A percentile compares a stretch with the other conserved stretches of the same genome.
Conservation (phyloP, 345 rosid genomes). For the Citrus unshiu region DNA sequence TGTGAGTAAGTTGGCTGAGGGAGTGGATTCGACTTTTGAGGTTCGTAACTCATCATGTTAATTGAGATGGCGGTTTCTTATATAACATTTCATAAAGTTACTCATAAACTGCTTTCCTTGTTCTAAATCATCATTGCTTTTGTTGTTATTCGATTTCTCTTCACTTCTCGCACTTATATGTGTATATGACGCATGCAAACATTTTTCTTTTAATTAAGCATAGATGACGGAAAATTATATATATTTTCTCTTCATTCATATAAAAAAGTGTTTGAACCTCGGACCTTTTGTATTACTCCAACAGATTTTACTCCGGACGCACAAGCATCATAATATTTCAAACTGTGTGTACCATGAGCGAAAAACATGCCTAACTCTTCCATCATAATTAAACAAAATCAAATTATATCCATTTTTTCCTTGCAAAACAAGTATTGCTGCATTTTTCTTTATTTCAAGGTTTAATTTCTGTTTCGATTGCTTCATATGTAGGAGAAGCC, state of each 20-base stretch:
- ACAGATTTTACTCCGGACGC: not conserved
- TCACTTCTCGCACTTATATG: not conserved
- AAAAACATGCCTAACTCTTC: not conserved
- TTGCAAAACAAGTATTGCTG: slow-evolving; percentile 8
- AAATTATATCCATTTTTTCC: not conserved
- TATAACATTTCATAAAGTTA: not conserved
- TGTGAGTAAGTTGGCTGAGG: slow-evolving; percentile 14
- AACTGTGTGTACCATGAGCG: not conserved
- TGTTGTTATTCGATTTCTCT: not conserved
- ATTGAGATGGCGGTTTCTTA: not conserved
- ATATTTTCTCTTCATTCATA: too few species aligned
- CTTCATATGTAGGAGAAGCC: not conserved
- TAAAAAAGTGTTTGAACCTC: too few species aligned
- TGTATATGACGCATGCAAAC: too few species aligned
- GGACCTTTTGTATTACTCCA: too few species aligned
- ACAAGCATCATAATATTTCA: too few species aligned
- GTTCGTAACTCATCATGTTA: slow-evolving; percentile 18
- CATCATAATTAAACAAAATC: not conserved
- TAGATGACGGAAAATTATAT: too few species aligned
- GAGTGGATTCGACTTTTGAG: slow-evolving; percentile 28
- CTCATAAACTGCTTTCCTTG: not conserved
- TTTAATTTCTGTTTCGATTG: not conserved
- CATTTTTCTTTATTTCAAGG: not conserved
- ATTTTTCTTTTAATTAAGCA: too few species aligned
- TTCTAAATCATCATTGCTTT: not conserved